A percentile compares a stretch with the other conserved stretches of the same genome.
Conservation (phyloP, 176 grass and related monocot genomes). For the Juncus inflexus region DNA sequence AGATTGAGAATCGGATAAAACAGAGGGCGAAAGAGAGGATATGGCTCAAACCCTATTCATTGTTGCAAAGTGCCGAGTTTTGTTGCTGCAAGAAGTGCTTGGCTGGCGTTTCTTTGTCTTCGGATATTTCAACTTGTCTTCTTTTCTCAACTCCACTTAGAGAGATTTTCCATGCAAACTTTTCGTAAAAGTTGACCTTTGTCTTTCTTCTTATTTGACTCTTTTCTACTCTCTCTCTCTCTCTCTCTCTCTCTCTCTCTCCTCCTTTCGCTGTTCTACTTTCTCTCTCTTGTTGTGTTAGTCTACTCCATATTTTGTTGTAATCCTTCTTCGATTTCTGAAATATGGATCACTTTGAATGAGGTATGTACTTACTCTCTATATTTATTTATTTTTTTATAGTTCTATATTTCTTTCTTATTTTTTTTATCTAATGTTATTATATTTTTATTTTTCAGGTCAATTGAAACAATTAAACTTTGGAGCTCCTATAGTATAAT, state of each 20-base stretch:
- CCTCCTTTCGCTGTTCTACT: conserved; percentile 9
- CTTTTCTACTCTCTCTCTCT: conserved; percentile 37
- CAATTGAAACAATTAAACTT: conserved; percentile 16
- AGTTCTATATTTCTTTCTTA: conserved; percentile 11
- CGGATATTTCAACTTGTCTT: conserved; percentile 67
- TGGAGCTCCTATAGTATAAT: conserved; percentile 27
- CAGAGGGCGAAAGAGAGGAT: conserved; percentile 38
- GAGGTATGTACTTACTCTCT: conserved; percentile 13
- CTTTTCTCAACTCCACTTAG: conserved; percentile 93
- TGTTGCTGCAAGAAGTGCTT: conserved; percentile 84
- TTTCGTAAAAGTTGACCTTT: conserved; percentile 13
- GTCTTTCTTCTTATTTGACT: conserved; percentile 52
- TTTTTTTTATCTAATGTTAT: conserved; percentile 1
- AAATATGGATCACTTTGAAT: conserved; percentile 26
- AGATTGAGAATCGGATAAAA: conserved; percentile 13
- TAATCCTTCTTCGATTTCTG: neutral
- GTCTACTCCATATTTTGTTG: neutral
- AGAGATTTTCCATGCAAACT: conserved; percentile 21
- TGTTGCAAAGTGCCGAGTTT: conserved; percentile 61
- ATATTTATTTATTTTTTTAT: neutral
- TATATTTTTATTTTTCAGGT: conserved; percentile 15
- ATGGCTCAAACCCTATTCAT: conserved; percentile 65
- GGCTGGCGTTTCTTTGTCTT: conserved; percentile 91
- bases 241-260: conserved; percentile 32
- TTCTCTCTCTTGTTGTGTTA: conserved; percentile 1